Evolutionary conservation across 1,284 basidiomycete species (phyloP), one percentile per base, ranked within the genome.

Genomic region (Testicularia cyperi): DNA sequence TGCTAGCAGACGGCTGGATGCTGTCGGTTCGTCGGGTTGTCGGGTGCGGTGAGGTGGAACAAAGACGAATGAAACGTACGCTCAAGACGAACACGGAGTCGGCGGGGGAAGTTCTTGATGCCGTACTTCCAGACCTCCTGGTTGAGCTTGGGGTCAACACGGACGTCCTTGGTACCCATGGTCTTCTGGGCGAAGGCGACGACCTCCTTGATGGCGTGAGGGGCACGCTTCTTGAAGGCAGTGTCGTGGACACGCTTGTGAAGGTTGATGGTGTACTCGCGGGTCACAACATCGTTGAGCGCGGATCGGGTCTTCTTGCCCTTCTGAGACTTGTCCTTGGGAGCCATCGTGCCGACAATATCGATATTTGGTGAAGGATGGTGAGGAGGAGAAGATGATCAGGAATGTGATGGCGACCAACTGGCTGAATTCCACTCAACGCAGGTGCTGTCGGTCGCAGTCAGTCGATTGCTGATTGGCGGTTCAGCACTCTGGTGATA

Each of bases 61-160:
- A n/a, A n/a, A n/a, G n/a, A n/a, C n/a, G n/a, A n/a, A n/a, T n/a
- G n/a, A n/a, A n/a, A n/a, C n/a, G n/a, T n/a, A n/a, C 74, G 70
- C 64, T 75, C 74, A 25, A 75, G 65, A 36, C 72, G 63, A 28
- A 75, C 72, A 37, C 74, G 70, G 28, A 75, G 48, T 24, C 74
- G 62, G 49, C 70, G 62, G 36, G 74, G 74, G 38, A 73, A 68
- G 52, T 74, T 73, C 68, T 74, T 74, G 45, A 75, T 64, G 58
- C 74, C 74, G 51, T 68, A 61, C 65, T 73, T 72, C 74, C 74
- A 75, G 45, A 75, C 62, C 65, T 72, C 74, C 61, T 75, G 70
- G 69, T 75, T 75, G 40, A 74, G 63, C 68, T 75, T 75, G 43
- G 74, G 74, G 69, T 75, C 74, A n/a, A 75, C 44, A 38, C 74